Evolutionary conservation across 108 stramenopile genomes (phyloP), one percentile per base, ranked within the genome.

Genomic region (Nannochloropsis oceanica): DNA sequence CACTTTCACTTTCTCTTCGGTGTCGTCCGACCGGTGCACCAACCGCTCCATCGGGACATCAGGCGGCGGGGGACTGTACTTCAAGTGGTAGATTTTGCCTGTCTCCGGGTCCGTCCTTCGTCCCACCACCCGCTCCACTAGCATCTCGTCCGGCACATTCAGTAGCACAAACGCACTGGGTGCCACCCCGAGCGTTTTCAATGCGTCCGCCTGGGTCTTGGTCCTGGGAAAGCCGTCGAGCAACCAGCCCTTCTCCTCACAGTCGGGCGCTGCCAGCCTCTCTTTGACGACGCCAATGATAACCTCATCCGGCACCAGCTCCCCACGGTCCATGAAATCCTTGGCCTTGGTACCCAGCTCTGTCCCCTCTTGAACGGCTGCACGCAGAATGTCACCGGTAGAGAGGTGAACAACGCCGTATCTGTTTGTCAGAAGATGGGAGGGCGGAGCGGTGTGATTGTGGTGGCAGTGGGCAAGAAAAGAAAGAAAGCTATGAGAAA

Each of bases 201-300:
- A 14, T 14, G 79, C 20, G 11, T 84, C 14, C 14, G 87, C 88
- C 91, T 98, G 97, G 8, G 94, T 95, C 34, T 89, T 91, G 8
- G 98, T 99, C 25, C 98, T 94, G 8, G 98, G 98, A 90, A 97
- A 98, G 24, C 98, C 98, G 86, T 99, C 98, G 24, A 99, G 92
- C 81, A 99, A 92, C 96, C 97, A 99, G 25, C 98, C 98, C 8
- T 92, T 91, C 42, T 87, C 80, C 79, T 91, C 84, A 89, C 96
- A 97, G 89, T 97, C 96, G 8, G 86, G 34, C 89, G 94, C 92
- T n/a, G 86, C 87, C 80, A 99, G 89, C 11, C 96, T 93, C 84
- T 95, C 94, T 85, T 94, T 93, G 80, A 96, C 89, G 85, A 92
- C 88, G 87, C 94, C 95, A 84, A 97, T 98, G 80, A 99, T 97